These are phyloP conservation scores for Eucalyptus camaldulensis DNA, from an alignment of 345 rosid species.

Conservation along the genomic window DNA sequence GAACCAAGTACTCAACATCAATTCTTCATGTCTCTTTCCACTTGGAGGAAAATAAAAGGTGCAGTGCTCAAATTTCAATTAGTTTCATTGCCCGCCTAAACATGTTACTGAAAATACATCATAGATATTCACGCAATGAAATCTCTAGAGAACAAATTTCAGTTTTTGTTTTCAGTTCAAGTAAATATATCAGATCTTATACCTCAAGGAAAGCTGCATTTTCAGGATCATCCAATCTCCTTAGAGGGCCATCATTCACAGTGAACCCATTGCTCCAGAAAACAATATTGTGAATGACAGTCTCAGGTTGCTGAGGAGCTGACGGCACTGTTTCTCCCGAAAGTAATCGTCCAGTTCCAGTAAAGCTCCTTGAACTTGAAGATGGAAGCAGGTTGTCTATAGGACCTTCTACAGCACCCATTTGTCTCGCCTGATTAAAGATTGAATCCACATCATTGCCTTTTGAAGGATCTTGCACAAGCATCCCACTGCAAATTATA, in stretches of 20 bases:
- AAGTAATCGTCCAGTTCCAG: slow-evolving; percentile 78
- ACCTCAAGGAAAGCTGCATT: slow-evolving; percentile 92
- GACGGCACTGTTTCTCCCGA: slow-evolving; percentile 74
- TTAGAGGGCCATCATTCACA: slow-evolving; percentile 76
- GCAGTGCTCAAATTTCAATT: neutral
- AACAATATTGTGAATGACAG: slow-evolving; percentile 60
- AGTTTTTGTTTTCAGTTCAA: neutral
- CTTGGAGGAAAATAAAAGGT: neutral
- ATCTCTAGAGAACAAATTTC: neutral
- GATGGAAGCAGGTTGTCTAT: slow-evolving; percentile 44
- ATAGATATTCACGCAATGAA: neutral
- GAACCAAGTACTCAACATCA: neutral
- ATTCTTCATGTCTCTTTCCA: neutral
- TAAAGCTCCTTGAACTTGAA: slow-evolving; percentile 73
- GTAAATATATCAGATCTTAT: neutral
- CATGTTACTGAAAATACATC: neutral
- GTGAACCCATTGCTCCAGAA: slow-evolving; percentile 95
- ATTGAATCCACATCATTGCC: slow-evolving; percentile 84
- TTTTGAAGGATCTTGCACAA: slow-evolving; percentile 85
- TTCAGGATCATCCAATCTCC: slow-evolving; percentile 92
- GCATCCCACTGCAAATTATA: slow-evolving; percentile 67
- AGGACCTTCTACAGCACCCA: slow-evolving; percentile 90
- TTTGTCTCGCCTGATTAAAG: slow-evolving; percentile 77
- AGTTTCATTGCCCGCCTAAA: neutral
- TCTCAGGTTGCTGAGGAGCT: slow-evolving; percentile 71